A percentile compares a stretch with the other conserved stretches of the same genome.
Conservation (phyloP, 345 rosid genomes). For the Cardamine resedifolia region DNA sequence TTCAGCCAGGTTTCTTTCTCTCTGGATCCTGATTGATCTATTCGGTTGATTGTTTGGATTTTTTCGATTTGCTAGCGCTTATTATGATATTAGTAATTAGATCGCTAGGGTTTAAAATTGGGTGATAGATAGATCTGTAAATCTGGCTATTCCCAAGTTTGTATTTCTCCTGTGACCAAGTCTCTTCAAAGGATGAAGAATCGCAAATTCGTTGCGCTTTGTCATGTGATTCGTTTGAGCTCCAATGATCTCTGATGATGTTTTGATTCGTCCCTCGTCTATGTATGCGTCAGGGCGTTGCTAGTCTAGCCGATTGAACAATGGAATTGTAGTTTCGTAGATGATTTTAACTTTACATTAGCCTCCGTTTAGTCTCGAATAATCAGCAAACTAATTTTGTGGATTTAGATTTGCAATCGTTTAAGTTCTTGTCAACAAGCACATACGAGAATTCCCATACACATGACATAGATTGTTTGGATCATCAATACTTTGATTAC, state of each 20-base stretch:
- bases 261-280: neutral
- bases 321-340: neutral
- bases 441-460: too few species aligned
- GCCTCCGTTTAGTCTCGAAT: too few species aligned
- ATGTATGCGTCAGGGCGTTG: neutral
- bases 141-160: neutral
- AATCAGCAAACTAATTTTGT: too few species aligned
- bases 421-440: neutral
- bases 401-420: neutral
- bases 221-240: neutral
- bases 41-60: neutral
- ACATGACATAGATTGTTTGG: neutral
- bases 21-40: neutral
- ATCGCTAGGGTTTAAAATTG: constrained; percentile 3
- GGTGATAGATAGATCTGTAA: constrained; percentile 18
- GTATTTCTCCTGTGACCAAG: neutral
- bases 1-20: constrained; percentile 57
- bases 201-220: neutral
- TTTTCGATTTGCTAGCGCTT: neutral
- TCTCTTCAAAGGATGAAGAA: neutral
- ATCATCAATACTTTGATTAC: neutral
- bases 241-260: neutral
- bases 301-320: neutral
- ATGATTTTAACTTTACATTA: too few species aligned
- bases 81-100: neutral